These are phyloP conservation scores for Dorcoceras hygrometricum DNA, from an alignment of 257 asterid species.

Conservation along the genomic window DNA sequence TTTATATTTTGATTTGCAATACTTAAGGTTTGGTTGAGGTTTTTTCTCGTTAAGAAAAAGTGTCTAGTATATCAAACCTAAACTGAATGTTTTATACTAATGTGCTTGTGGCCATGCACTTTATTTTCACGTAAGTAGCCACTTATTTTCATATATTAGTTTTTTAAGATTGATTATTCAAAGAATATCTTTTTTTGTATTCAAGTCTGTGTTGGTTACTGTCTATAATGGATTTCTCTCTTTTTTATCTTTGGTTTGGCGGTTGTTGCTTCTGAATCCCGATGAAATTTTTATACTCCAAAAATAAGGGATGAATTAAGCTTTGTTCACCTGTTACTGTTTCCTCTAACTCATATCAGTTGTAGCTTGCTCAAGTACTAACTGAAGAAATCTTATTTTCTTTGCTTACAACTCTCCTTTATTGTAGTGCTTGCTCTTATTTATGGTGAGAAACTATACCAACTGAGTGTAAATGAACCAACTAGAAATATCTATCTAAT, in stretches of 20 bases:
- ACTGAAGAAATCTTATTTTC: neutral
- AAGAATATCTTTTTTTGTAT: neutral
- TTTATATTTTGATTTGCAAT: neutral
- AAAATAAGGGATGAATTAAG: neutral
- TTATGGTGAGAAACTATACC: neutral
- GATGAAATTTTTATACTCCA: no score
- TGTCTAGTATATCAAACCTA: slow-evolving; percentile 9
- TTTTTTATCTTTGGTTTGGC: no score
- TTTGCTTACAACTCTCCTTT: neutral
- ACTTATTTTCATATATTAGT: slow-evolving; percentile 2
- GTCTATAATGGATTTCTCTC: no score
- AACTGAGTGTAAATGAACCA: slow-evolving; percentile 7
- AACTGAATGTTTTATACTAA: neutral
- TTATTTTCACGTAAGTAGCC: neutral
- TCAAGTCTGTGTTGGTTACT: neutral
- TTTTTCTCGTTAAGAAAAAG: neutral
- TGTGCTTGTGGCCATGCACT: neutral
- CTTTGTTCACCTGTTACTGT: neutral
- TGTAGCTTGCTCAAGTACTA: neutral
- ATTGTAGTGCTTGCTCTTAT: neutral
- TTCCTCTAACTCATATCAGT: neutral
- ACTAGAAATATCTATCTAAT: neutral
- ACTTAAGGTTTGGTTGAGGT: neutral
- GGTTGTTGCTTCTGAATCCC: neutral
- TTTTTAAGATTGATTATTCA: neutral